phyloP scores from a whole-genome alignment of 345 rosid genomes.

The Luvunga scandens region DNA sequence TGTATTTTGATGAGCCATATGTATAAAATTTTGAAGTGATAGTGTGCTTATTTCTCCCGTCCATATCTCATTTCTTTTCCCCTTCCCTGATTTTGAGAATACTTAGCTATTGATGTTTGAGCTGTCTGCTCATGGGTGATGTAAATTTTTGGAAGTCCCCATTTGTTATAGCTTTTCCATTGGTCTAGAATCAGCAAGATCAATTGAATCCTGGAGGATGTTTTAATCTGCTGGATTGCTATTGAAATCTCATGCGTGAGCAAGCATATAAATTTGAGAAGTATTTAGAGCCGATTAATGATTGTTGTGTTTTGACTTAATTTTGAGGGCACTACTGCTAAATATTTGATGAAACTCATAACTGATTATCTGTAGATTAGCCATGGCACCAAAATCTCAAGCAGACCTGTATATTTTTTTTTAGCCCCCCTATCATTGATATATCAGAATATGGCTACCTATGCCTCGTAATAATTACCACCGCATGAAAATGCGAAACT shows the following conservation, averaged over 20 bases:
- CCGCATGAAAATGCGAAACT: neutral
- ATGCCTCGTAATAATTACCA: neutral
- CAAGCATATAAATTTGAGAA: too few species aligned
- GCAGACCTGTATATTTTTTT: too few species aligned
- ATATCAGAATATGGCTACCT: too few species aligned
- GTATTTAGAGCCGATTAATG: too few species aligned
- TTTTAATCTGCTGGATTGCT: neutral
- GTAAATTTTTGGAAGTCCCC: neutral
- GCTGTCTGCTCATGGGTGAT: neutral
- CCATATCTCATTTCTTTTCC: neutral
- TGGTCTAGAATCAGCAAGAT: neutral
- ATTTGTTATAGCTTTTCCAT: neutral
- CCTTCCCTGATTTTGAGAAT: neutral
- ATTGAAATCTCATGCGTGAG: neutral
- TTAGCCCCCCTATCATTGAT: too few species aligned
- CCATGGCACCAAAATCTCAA: too few species aligned
- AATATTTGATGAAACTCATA: too few species aligned
- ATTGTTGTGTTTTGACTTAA: too few species aligned
- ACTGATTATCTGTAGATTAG: too few species aligned
- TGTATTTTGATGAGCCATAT: conserved; percentile 25
- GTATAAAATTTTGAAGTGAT: conserved; percentile 38
- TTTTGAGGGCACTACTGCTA: too few species aligned
- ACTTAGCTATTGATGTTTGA: neutral
- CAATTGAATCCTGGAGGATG: neutral
- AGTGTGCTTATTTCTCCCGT: conserved; percentile 1